phyloP scores from a whole-genome alignment of 169 alveolate species.

The Sarcocystis neurona region DNA sequence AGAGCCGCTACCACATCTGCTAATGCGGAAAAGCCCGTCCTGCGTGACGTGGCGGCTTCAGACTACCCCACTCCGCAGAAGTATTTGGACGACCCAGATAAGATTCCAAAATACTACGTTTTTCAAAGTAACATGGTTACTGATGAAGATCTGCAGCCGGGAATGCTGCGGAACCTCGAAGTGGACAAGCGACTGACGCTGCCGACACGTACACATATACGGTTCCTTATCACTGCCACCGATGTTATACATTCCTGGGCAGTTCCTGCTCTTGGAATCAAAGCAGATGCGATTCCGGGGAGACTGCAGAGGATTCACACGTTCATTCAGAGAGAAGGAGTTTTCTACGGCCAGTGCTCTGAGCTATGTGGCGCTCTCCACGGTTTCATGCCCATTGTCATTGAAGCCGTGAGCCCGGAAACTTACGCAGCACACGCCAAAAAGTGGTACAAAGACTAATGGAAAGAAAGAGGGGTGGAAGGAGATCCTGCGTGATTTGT shows the following conservation, averaged over 20 bases:
- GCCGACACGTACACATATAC: constrained; percentile 88
- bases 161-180: constrained; percentile 86
- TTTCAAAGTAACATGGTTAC: constrained; percentile 76
- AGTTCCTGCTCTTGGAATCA: constrained; percentile 79
- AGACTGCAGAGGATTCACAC: constrained; percentile 82
- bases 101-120: constrained; percentile 70
- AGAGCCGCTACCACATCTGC: constrained; percentile 13
- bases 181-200: constrained; percentile 86
- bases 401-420: constrained; percentile 88
- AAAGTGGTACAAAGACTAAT: constrained; percentile 86
- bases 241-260: constrained; percentile 77
- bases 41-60: constrained; percentile 50
- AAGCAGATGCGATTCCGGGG: constrained; percentile 91
- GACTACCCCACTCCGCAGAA: constrained; percentile 65
- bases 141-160: constrained; percentile 71
- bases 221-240: constrained; percentile 84
- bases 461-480: neutral
- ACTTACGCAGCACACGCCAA: constrained; percentile 91
- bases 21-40: neutral
- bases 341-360: constrained; percentile 89
- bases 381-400: constrained; percentile 92
- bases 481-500: no score
- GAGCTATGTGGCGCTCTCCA: constrained; percentile 92
- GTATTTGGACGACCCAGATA: constrained; percentile 67
- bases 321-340: constrained; percentile 91